Base-by-base conservation (phyloP, 2,329 filamentous ascomycete genomes). In the Paraphoma sp. region DNA sequence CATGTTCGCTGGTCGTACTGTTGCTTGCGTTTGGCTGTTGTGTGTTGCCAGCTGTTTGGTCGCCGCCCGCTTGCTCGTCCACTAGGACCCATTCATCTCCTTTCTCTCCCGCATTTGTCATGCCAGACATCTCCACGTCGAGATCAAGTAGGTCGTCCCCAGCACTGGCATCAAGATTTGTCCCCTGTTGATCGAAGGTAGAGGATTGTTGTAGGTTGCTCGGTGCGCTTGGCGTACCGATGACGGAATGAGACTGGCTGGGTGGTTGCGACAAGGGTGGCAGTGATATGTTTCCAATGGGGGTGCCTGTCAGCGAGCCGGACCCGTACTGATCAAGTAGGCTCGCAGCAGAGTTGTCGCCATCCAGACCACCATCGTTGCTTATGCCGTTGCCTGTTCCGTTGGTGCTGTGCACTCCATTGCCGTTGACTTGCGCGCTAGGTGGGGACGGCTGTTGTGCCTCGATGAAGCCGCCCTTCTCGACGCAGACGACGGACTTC, bases 401-500 rank as follows among this genome's bases (percentile, higher is more conserved):
- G 54, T 74, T 73, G 28, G 70, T 43, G 53, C 60, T 65, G 29
- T 67, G 61, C 36, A 57, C 53, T 33, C 67, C 70, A 31, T 71
- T 71, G 44, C 70, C 72, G 30, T 75, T 76, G 40, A 69, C 62
- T 44, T 73, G 69, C 14, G 63, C 42, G 47, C 65, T 65, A n/a
- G 64, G 68, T 5, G 73, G 64, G 16, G 64, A 65, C 14, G 67
- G 63, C 30, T 68, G 67, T 53, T 76, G 74, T 76, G 92, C 86
- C 75, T 92, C 79, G 33, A 81, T 78, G 48, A 86, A 85, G 2
- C 92, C 92, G 47, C 92, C 93, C 68, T 91, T 90, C 69, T 95
- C 87, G 43, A 96, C 83, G 45, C 91, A 88, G 38, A 86, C 83
- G 7, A 94, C 83, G 23, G 85, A 83, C 48, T 87, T 84, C 51